phyloP scores from a whole-genome alignment of 805 yeast genomes.

The Kodamaea hsintzibuensis region DNA sequence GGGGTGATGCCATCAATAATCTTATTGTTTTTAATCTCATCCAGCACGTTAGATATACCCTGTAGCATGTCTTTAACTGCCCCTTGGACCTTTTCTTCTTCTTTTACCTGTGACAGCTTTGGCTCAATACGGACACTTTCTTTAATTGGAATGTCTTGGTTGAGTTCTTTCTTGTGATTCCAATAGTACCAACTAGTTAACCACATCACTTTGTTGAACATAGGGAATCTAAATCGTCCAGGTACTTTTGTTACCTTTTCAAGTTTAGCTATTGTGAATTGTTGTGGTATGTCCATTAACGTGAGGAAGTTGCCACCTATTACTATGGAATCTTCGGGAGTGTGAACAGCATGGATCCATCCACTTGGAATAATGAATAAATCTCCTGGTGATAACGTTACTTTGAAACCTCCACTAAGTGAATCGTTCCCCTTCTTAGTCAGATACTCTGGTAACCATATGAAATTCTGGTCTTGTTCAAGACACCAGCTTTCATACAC shows the following conservation, averaged over 20 bases:
- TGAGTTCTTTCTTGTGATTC: neutral
- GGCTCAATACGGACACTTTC: neutral
- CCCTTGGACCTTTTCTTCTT: neutral
- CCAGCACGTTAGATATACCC: neutral
- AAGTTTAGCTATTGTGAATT: conserved; percentile 58
- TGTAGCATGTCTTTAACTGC: neutral
- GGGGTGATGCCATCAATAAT: neutral
- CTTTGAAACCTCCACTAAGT: conserved; percentile 49
- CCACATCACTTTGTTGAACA: conserved; percentile 72
- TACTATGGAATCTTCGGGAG: conserved; percentile 77
- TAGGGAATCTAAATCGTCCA: conserved; percentile 73
- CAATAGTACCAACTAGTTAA: conserved; percentile 43
- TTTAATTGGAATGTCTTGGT: neutral
- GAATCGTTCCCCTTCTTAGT: conserved; percentile 19
- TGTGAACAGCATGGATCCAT: conserved; percentile 89
- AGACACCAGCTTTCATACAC: conserved; percentile 74
- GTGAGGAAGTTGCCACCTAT: conserved; percentile 89
- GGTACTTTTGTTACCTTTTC: conserved; percentile 75
- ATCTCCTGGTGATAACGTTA: conserved; percentile 62
- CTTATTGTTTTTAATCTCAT: conserved; percentile 5
- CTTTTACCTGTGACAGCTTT: neutral
- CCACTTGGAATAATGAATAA: conserved; percentile 84
- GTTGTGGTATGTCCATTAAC: conserved; percentile 58
- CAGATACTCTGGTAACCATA: conserved; percentile 63
- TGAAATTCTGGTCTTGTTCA: conserved; percentile 57